These are phyloP conservation scores for Lenwebbia sp. DNA, from an alignment of 345 rosid species.

Conservation along the genomic window DNA sequence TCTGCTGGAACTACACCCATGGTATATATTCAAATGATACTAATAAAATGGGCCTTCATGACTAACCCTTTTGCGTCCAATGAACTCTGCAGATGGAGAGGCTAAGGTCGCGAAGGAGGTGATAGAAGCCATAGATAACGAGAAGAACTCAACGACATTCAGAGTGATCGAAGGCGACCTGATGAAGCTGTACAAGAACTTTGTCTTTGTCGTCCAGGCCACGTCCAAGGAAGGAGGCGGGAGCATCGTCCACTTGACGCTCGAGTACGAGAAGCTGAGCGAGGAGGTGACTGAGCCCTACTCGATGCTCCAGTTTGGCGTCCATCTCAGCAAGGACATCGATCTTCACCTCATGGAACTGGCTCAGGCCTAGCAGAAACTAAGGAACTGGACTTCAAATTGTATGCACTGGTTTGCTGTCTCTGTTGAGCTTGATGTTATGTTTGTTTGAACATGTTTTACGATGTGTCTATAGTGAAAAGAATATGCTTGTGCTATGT, in stretches of 20 bases:
- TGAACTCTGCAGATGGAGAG: slow-evolving; percentile 7
- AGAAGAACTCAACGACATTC: slow-evolving; percentile 17
- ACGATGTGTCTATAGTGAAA: no score
- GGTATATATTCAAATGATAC: slow-evolving; percentile 3
- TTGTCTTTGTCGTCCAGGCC: slow-evolving; percentile 6
- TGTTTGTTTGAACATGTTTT: no score
- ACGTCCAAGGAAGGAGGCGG: slow-evolving; percentile 14
- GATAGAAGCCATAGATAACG: slow-evolving; percentile 26
- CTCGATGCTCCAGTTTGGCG: slow-evolving; percentile 11
- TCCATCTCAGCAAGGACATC: slow-evolving; percentile 15
- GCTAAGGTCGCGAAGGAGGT: slow-evolving; percentile 16
- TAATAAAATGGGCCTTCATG: no score
- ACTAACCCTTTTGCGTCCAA: no score
- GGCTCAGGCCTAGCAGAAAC: neutral
- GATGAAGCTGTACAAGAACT: slow-evolving; percentile 18
- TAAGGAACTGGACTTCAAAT: neutral
- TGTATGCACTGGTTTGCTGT: neutral
- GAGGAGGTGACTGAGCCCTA: slow-evolving; percentile 23
- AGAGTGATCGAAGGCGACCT: slow-evolving; percentile 27
- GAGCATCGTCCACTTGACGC: slow-evolving; percentile 19
- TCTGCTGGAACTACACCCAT: slow-evolving; percentile 18
- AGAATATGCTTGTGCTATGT: no score
- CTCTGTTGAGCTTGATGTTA: neutral
- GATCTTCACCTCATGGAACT: slow-evolving; percentile 9
- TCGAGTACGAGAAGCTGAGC: slow-evolving; percentile 18